phyloP scores from a whole-genome alignment of 768 basidiomycete species.

The Scleroderma bovista region DNA sequence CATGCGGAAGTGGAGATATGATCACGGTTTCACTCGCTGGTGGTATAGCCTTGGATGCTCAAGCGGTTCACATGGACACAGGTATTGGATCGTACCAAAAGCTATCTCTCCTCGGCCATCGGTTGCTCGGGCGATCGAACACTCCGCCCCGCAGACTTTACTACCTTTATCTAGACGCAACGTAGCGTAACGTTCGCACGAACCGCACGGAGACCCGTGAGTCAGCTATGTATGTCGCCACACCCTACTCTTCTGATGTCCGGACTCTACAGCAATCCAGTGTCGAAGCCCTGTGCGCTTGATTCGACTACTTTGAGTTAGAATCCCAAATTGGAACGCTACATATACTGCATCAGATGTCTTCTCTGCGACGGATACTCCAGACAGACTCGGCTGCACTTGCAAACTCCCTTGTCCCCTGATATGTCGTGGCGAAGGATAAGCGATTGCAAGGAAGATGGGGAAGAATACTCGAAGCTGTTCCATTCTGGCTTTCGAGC shows the following conservation, averaged over 20 bases:
- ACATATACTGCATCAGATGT: neutral
- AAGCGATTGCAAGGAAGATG: conserved; percentile 25
- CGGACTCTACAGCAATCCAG: neutral
- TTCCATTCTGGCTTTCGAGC: conserved; percentile 32
- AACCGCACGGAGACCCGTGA: neutral
- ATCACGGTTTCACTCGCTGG: too few species aligned
- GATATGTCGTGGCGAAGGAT: conserved; percentile 28
- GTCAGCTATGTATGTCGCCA: neutral
- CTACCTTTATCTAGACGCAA: too few species aligned
- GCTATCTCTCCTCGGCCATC: too few species aligned
- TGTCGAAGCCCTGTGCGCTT: neutral
- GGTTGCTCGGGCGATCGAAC: too few species aligned
- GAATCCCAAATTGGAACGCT: neutral
- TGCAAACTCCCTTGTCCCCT: neutral
- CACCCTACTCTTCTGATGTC: neutral
- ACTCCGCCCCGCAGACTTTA: too few species aligned
- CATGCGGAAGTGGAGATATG: too few species aligned
- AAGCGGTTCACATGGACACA: too few species aligned
- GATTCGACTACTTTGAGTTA: neutral
- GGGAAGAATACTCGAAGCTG: conserved; percentile 29
- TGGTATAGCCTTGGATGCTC: too few species aligned
- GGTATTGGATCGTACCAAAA: too few species aligned
- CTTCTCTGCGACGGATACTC: neutral
- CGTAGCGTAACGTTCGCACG: too few species aligned
- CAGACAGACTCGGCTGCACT: neutral